These are phyloP conservation scores for Pseudotulostoma volvatum DNA, from an alignment of 495 filamentous ascomycete genomes.

Conservation along the genomic window DNA sequence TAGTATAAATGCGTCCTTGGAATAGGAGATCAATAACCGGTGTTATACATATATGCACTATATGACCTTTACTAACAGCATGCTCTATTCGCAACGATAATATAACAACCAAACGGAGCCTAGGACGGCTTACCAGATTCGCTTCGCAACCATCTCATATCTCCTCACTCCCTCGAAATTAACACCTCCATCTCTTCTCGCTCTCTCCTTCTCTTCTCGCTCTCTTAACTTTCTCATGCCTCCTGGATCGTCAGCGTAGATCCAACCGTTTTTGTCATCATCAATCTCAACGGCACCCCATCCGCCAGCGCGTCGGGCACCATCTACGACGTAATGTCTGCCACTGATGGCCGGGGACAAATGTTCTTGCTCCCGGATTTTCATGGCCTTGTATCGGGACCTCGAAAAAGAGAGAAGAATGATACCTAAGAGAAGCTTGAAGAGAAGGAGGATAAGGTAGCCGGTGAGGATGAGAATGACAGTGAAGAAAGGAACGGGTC, in stretches of 20 bases:
- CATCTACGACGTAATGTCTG: conserved; percentile 43
- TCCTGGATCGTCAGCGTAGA: conserved; percentile 73
- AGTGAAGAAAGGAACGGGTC: conserved; percentile 36
- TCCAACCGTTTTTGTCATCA: conserved; percentile 71
- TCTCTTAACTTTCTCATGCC: conserved; percentile 50
- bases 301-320: conserved; percentile 57
- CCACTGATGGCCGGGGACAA: conserved; percentile 11
- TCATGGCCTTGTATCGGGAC: conserved; percentile 65
- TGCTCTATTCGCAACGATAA: too few relatives aligned
- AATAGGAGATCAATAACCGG: too few relatives aligned
- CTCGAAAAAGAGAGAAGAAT: conserved; percentile 56
- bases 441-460: conserved; percentile 58
- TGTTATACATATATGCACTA: too few relatives aligned
- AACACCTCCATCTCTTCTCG: conserved; percentile 33
- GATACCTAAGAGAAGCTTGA: conserved; percentile 80
- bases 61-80: too few relatives aligned
- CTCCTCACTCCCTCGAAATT: conserved; percentile 53
- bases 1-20: too few relatives aligned
- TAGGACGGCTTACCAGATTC: conserved; percentile 79
- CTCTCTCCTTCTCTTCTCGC: conserved; percentile 37
- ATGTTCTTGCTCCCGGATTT: conserved; percentile 43
- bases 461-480: conserved; percentile 61
- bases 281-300: conserved; percentile 77
- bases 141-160: conserved; percentile 87
- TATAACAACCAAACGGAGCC: too few relatives aligned